These are phyloP conservation scores for Phaseolus lunatus DNA, from an alignment of 306 rosid genomes.

Conservation along the genomic window DNA sequence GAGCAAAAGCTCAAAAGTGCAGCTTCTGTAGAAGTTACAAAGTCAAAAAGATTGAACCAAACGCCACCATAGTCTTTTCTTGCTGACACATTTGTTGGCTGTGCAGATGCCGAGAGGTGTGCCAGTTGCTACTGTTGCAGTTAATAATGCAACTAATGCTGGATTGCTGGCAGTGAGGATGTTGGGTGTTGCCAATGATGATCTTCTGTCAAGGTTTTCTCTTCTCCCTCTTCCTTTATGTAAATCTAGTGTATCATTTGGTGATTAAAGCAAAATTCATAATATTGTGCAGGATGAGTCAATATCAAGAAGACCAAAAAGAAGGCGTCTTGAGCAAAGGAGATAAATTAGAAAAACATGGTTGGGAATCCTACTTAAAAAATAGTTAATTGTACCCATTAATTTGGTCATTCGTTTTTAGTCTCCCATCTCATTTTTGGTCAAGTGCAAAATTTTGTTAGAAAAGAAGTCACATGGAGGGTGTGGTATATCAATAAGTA, in stretches of 20 bases:
- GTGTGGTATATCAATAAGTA: conserved; percentile 14
- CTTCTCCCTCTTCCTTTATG: conserved; percentile 8
- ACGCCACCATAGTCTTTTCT: conserved; percentile 8
- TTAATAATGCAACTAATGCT: conserved; percentile 87
- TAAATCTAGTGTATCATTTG: not conserved
- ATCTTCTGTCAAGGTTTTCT: conserved; percentile 65
- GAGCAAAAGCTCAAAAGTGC: not conserved
- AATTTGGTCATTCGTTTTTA: conserved; percentile 16
- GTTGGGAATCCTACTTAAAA: conserved; percentile 69
- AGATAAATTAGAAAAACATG: conserved; percentile 65
- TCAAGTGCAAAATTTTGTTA: conserved; percentile 30
- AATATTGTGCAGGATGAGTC: conserved; percentile 66
- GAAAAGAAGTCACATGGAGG: not conserved
- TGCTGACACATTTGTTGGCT: conserved; percentile 3
- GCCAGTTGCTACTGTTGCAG: conserved; percentile 87
- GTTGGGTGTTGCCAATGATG: conserved; percentile 53
- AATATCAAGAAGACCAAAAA: conserved; percentile 73
- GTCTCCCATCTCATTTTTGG: conserved; percentile 35
- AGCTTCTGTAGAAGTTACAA: not conserved
- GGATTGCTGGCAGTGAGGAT: conserved; percentile 76
- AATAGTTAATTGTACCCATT: conserved; percentile 32
- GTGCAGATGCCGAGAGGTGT: conserved; percentile 90
- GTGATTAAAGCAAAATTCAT: not conserved
- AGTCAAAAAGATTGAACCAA: not conserved
- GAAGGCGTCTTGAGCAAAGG: conserved; percentile 71